Evolutionary conservation across 2,329 filamentous ascomycete species (phyloP).

Genomic region (Apiospora phragmitis): DNA sequence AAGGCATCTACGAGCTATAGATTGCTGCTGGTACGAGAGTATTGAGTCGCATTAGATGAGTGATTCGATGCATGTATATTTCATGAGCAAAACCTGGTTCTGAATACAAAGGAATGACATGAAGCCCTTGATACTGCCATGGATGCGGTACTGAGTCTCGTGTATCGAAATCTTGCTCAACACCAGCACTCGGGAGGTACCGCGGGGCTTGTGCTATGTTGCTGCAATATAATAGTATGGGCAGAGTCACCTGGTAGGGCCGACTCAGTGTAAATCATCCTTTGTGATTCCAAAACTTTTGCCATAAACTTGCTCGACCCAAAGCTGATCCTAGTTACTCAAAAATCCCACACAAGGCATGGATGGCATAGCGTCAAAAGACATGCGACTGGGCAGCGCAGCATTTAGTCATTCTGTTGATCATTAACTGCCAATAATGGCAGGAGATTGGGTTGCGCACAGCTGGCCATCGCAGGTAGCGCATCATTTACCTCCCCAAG

Average conservation of each 20-base stretch:
- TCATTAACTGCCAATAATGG: neutral
- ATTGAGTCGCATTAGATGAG: neutral
- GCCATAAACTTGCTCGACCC: neutral
- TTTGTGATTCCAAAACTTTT: neutral
- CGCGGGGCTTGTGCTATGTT: neutral
- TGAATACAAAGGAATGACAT: neutral
- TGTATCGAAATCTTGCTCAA: no score
- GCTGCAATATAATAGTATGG: neutral
- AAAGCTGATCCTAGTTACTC: neutral
- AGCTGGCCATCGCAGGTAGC: neutral
- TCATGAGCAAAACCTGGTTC: neutral
- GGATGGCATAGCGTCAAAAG: neutral
- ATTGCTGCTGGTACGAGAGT: neutral
- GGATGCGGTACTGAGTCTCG: no score
- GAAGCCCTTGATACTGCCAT: neutral
- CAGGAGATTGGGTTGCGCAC: no score
- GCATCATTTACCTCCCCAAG: neutral
- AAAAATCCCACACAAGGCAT: neutral
- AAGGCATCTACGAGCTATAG: neutral
- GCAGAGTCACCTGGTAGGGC: neutral
- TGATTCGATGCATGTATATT: constrained; percentile 1
- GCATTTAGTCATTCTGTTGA: neutral
- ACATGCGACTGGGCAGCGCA: neutral
- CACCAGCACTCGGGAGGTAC: neutral
- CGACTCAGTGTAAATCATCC: neutral